Base-by-base conservation (phyloP, 768 basidiomycete species). In the Tricholoma terreum region DNA sequence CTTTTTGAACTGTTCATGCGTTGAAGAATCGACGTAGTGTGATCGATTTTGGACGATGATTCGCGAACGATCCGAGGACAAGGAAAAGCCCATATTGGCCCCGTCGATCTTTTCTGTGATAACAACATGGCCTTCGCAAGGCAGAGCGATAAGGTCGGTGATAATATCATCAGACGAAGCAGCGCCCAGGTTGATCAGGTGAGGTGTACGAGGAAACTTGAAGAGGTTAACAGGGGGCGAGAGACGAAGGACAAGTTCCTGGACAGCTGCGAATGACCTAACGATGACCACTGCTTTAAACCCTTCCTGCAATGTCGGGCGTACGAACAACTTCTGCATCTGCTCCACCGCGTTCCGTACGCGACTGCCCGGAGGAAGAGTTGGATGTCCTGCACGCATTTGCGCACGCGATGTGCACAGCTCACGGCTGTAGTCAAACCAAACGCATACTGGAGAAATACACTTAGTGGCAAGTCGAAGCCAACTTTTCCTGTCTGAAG, bases 51-150 rank as follows among this genome's bases (percentile, higher is more conserved):
- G 85, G 1, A 84, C 77, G 45, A 82, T 49, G 55, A 85, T 75
- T 15, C 73, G 70, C 6, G 70, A 69, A 22, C 77, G 67, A 59
- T 80, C 78, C 5, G 74, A 62, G 1, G 80, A 80, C 21, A 85
- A 74, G 17, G 82, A 83, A 66, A 86, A 80, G 6, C 83, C 85
- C 80, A 86, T 81, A 65, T 87, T 86, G 38, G 84, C 83, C 3
- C 85, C 85, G 68, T 86, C 84, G 50, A 86, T 74, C 63, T 87
- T 86, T 63, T 87, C 85, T 3, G 83, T 84, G 65, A 85, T 77
- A 35, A 83, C 71, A 50, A 80, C 74, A 54, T 72, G 67, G 7
- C 71, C 72, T 31, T 58, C 51, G 33, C 51, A 27, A 27, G 59
- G 63, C 50, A 62, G 52, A 27, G 61, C 34, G 11, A 62, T 50